These are phyloP conservation scores for Verticillium longisporum DNA, from an alignment of 2,329 filamentous ascomycete species.

Conservation along the genomic window DNA sequence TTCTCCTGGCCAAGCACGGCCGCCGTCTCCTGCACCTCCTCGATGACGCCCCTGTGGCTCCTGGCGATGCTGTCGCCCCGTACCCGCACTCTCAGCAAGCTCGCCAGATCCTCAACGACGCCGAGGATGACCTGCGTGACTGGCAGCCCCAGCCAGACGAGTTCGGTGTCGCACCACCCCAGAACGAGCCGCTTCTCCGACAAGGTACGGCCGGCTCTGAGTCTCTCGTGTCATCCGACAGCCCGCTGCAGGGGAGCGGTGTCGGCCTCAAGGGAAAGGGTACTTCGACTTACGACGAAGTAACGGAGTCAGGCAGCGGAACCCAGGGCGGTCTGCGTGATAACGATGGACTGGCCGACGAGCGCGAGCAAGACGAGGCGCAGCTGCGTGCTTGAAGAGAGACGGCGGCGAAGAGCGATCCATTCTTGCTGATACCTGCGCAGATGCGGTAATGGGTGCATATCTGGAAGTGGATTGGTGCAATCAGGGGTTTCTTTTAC, in stretches of 20 bases:
- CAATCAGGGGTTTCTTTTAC: not conserved
- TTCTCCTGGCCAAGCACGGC: slow-evolving; percentile 86
- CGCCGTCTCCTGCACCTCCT: slow-evolving; percentile 77
- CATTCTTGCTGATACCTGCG: not conserved
- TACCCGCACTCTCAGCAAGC: slow-evolving; percentile 64
- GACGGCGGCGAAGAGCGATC: not conserved
- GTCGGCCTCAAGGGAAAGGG: not conserved
- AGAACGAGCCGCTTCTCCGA: not conserved
- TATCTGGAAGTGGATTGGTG: not conserved
- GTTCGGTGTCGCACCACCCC: slow-evolving; percentile 4
- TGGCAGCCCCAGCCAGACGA: slow-evolving; percentile 52
- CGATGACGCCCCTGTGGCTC: slow-evolving; percentile 84
- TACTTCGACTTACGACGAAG: not conserved
- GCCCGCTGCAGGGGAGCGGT: not conserved
- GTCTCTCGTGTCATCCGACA: not conserved
- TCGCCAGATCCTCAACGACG: slow-evolving; percentile 83
- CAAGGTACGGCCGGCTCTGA: not conserved
- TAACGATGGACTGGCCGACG: not conserved
- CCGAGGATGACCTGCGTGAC: slow-evolving; percentile 76
- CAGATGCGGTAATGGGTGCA: not conserved
- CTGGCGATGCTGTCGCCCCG: slow-evolving; percentile 66
- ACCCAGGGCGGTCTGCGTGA: not conserved
- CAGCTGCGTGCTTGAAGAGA: not conserved
- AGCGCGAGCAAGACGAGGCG: not conserved
- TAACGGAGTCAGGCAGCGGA: not conserved